Evolutionary conservation across 208 protist species (phyloP), one percentile per base, ranked within the genome.

Genomic region (Trichomonas vaginalis): DNA sequence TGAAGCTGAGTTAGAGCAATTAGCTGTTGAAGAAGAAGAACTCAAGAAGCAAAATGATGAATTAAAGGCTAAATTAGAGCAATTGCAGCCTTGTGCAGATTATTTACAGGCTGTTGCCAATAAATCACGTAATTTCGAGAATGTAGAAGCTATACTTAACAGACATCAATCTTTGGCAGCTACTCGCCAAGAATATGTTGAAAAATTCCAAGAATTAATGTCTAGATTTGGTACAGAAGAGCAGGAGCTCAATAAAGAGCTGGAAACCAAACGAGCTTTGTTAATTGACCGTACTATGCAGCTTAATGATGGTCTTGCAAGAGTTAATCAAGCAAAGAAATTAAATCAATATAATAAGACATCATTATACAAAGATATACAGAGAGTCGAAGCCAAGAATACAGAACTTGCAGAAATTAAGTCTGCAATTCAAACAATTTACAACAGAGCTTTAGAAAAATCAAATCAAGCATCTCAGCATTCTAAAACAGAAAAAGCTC

Each of bases 371-470:
- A 92, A 92, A 51, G 86, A 92, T 39, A 42, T 92, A 35, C 86
- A 92, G 56, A 92, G 86, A 92, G 46, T 92, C 15, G 86, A 92
- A 51, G 86, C 42, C 37, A 92, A 92, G 46, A 92, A 92, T 27
- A 45, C 35, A 32, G 86, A 92, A 21, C 51, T 92, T 39, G 23
- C 86, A 12, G 23, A 42, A 48, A 92, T 92, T 9, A 92, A 92
- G 17, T 35, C 86, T n/a, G 42, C 86, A 37, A 92, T 92, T 39
- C 42, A 45, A 92, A 51, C 86, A 51, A 92, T 92, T 17, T 92
- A 92, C 39, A 92, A 51, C 45, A 48, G 86, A 51, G 86, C 86
- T 51, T 6, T 92, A 56, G 27, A 48, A 9, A 92, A 48, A 51
- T 92, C 45, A 1, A 27, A 27, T n/a, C 48, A 40, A 51, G 17